Evolutionary conservation across 2,329 filamentous ascomycete species (phyloP).

Genomic region (Periconia sp.): DNA sequence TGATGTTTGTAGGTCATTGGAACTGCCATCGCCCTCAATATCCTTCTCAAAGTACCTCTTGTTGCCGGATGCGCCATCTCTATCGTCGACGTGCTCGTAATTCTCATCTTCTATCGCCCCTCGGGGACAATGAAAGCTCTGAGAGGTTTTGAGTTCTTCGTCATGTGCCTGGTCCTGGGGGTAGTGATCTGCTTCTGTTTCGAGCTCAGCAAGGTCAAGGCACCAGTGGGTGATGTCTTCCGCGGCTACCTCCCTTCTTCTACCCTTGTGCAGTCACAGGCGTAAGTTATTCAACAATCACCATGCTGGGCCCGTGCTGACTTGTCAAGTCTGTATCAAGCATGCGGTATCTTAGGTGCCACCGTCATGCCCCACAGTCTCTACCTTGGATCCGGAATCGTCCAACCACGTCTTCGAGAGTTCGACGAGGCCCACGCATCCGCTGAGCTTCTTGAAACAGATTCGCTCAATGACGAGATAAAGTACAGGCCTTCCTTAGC

Average conservation of each 20-base stretch:
- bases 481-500: conserved; percentile 73
- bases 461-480: conserved; percentile 44
- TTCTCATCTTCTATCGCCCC: conserved; percentile 62
- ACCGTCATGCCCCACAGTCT: conserved; percentile 70
- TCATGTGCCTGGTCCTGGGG: conserved; percentile 60
- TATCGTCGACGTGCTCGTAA: conserved; percentile 61
- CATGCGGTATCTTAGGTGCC: conserved; percentile 78
- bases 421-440: conserved; percentile 31
- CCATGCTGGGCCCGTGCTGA: background rate
- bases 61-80: conserved; percentile 64
- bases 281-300: conserved; percentile 42
- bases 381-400: conserved; percentile 63
- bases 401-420: conserved; percentile 56
- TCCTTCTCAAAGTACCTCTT: conserved; percentile 60
- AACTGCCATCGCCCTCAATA: conserved; percentile 62
- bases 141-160: conserved; percentile 61
- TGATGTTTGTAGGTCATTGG: conserved; percentile 55
- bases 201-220: conserved; percentile 60
- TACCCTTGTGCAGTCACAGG: conserved; percentile 58
- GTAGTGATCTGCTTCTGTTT: conserved; percentile 65
- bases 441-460: conserved; percentile 13
- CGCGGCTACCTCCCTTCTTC: conserved; percentile 61
- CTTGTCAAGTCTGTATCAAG: conserved; percentile 57
- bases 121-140: conserved; percentile 59
- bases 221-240: conserved; percentile 60